Conservation (phyloP, 352 stramenopile species). For the Phytophthora pluvialis region DNA sequence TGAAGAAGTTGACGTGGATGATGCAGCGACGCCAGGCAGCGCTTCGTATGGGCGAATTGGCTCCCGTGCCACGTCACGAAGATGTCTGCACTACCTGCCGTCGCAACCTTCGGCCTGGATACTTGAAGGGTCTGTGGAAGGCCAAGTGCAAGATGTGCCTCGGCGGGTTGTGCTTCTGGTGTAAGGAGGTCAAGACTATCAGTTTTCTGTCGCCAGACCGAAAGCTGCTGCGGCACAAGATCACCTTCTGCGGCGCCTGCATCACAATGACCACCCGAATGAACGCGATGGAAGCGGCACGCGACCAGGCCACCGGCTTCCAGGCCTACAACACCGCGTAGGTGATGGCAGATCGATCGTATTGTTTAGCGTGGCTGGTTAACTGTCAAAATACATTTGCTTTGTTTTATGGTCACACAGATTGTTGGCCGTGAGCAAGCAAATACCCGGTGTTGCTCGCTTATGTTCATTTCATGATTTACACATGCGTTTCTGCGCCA, state of each 20-base stretch:
- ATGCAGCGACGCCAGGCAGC: constrained; percentile 21
- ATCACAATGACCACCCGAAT: constrained; percentile 11
- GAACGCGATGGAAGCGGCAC: constrained; percentile 6
- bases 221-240: constrained; percentile 30
- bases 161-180: constrained; percentile 35
- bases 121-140: constrained; percentile 16
- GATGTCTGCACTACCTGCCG: constrained; percentile 34
- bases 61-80: neutral
- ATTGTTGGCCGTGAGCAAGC: no score
- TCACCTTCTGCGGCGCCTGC: constrained; percentile 22
- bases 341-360: neutral
- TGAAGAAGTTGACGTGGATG: constrained; percentile 66
- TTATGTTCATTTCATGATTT: no score
- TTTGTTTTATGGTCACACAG: no score
- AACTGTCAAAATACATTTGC: neutral
- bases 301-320: constrained; percentile 7
- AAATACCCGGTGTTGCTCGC: no score
- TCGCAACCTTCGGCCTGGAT: constrained; percentile 16
- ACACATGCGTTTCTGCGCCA: no score
- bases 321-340: constrained; percentile 4
- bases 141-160: constrained; percentile 38
- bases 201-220: constrained; percentile 39
- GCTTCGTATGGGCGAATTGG: constrained; percentile 4
- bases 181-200: constrained; percentile 42
- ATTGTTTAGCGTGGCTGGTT: neutral